These are phyloP conservation scores for Diplotaxis tenuifolia DNA, from an alignment of 345 rosid species.

Conservation along the genomic window DNA sequence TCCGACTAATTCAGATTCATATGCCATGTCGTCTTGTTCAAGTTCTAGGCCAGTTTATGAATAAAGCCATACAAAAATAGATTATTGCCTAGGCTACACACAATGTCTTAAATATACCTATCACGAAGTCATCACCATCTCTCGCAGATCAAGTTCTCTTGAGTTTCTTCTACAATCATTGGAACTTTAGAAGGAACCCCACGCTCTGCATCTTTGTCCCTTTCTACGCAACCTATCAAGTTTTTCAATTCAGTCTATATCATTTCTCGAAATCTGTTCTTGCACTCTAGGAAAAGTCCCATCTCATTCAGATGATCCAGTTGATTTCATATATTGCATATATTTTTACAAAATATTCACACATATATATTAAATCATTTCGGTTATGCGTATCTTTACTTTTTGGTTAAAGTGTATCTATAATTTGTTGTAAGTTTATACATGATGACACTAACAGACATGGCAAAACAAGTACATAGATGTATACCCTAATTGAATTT, in stretches of 20 bases:
- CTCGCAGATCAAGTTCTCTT: too few relatives aligned
- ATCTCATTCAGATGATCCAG: not conserved
- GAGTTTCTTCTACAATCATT: conserved; percentile 35
- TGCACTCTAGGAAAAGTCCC: conserved; percentile 17
- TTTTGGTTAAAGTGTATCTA: not conserved
- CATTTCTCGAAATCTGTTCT: conserved; percentile 29
- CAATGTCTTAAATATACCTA: too few relatives aligned
- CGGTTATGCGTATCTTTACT: not conserved
- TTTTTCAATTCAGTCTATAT: conserved; percentile 16
- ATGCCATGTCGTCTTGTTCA: too few relatives aligned
- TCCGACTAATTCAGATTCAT: too few relatives aligned
- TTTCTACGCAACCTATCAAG: conserved; percentile 22
- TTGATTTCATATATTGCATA: too few relatives aligned
- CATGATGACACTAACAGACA: conserved; percentile 3
- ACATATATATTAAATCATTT: not conserved
- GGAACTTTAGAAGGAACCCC: conserved; percentile 34
- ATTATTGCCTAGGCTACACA: too few relatives aligned
- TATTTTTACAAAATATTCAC: too few relatives aligned
- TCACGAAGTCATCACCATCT: too few relatives aligned
- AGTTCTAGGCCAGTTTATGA: too few relatives aligned
- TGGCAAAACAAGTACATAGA: not conserved
- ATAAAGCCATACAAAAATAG: too few relatives aligned
- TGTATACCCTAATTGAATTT: too few relatives aligned
- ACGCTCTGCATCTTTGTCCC: conserved; percentile 40
- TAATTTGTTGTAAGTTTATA: conserved; percentile 7